Percentiles rank a stretch among this genome's conserved stretches.
Conservation (phyloP, 345 rosid genomes). For the Pistacia integerrima region DNA sequence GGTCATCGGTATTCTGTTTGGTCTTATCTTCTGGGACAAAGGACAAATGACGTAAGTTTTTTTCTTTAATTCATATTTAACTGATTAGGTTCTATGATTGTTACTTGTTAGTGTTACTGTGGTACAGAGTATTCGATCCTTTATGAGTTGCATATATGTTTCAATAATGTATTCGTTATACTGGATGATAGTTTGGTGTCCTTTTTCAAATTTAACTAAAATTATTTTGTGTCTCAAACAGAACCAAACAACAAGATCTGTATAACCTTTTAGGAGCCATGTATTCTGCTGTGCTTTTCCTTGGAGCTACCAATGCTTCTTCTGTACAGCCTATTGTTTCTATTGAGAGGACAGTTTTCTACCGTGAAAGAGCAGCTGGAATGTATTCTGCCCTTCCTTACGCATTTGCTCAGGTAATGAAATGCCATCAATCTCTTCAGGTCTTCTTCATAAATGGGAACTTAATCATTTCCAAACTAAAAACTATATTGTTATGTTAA, state of each 20-base stretch:
- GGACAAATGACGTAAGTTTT: slow-evolving; percentile 47
- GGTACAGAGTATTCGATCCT: not conserved
- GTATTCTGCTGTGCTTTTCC: slow-evolving; percentile 66
- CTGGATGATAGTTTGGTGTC: not conserved
- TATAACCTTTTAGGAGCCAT: slow-evolving; percentile 74
- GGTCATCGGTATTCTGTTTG: slow-evolving; percentile 55
- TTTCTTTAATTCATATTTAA: too few species aligned
- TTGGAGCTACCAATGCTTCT: slow-evolving; percentile 65
- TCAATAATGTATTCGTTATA: not conserved
- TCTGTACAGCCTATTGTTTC: slow-evolving; percentile 68
- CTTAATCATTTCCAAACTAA: not conserved
- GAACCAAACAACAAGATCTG: slow-evolving; percentile 57
- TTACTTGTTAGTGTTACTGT: not conserved
- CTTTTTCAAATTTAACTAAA: not conserved
- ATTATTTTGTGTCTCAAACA: slow-evolving; percentile 19
- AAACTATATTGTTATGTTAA: not conserved
- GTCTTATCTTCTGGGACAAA: slow-evolving; percentile 78
- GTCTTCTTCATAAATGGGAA: not conserved
- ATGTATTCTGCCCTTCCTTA: slow-evolving; percentile 88
- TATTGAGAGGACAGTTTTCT: slow-evolving; percentile 76
- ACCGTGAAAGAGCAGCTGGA: slow-evolving; percentile 84
- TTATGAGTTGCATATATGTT: not conserved
- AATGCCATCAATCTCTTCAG: not conserved
- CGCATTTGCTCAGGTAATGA: slow-evolving; percentile 70
- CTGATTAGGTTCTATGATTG: too few species aligned